phyloP scores from a whole-genome alignment of 2,329 filamentous ascomycete species.

The Verticillium alfalfae region DNA sequence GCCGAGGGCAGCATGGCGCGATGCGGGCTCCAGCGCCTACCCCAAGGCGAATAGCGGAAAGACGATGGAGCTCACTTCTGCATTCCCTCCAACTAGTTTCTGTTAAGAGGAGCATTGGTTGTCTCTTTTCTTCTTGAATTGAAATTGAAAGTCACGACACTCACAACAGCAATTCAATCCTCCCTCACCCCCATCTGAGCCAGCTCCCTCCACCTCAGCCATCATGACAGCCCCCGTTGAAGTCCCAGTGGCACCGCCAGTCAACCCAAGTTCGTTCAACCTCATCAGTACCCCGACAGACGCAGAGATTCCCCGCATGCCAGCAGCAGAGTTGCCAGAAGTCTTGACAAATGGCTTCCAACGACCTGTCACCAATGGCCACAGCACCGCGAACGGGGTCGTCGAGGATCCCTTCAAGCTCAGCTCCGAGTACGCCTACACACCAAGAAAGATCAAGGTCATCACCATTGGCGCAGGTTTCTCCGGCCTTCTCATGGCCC shows the following conservation, averaged over 20 bases:
- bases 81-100: background rate
- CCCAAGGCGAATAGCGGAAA: too few species aligned
- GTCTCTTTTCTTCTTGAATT: background rate
- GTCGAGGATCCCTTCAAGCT: constrained; percentile 20
- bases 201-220: background rate
- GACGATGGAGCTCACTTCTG: too few species aligned
- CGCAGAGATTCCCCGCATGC: background rate
- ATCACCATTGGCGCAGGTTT: constrained; percentile 26
- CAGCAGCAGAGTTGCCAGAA: constrained; percentile 4
- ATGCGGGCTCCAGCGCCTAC: too few species aligned
- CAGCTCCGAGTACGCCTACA: constrained; percentile 18
- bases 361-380: background rate
- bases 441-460: constrained; percentile 22
- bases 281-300: background rate
- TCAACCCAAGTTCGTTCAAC: background rate
- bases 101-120: background rate
- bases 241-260: background rate
- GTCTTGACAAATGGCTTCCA: background rate
- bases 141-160: background rate
- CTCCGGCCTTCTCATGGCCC: constrained; percentile 25
- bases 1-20: too few species aligned
- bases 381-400: constrained; percentile 4
- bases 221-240: constrained; percentile 7
- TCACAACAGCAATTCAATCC: background rate
- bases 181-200: background rate